Evolutionary conservation across 73 alveolate genomes (phyloP).

Genomic region (Tetrahymena elliotti): DNA sequence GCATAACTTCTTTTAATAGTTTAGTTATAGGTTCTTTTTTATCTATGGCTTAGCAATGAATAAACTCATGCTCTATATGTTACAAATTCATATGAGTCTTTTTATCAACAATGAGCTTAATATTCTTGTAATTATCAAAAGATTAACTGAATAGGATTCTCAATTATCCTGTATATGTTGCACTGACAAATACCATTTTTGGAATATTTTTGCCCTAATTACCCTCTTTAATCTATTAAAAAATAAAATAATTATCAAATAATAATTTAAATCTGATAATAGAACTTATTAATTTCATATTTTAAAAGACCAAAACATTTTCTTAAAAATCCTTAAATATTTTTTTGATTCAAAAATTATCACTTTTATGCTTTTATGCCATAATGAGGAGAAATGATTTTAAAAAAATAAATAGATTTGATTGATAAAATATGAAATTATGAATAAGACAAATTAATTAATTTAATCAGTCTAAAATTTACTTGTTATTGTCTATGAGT

Average conservation of each 20-base stretch:
- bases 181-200: constrained; percentile 8
- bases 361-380: too few species aligned
- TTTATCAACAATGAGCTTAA: constrained; percentile 42
- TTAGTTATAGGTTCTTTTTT: constrained; percentile 48
- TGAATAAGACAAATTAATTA: neutral
- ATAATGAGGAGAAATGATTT: neutral
- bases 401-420: neutral
- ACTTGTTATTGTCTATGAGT: constrained; percentile 37
- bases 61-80: constrained; percentile 65
- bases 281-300: too few species aligned
- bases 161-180: constrained; percentile 13
- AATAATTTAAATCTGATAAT: too few species aligned
- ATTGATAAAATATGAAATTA: neutral
- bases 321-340: too few species aligned
- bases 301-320: too few species aligned
- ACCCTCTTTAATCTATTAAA: neutral
- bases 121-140: neutral
- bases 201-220: neutral
- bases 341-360: too few species aligned
- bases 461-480: neutral
- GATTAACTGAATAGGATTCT: neutral
- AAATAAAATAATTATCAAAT: constrained; percentile 1
- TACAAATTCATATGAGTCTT: constrained; percentile 62
- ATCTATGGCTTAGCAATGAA: constrained; percentile 52
- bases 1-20: constrained; percentile 39